Evolutionary conservation across 768 basidiomycete genomes (phyloP).

Genomic region (Lactifluus hygrophoroides): DNA sequence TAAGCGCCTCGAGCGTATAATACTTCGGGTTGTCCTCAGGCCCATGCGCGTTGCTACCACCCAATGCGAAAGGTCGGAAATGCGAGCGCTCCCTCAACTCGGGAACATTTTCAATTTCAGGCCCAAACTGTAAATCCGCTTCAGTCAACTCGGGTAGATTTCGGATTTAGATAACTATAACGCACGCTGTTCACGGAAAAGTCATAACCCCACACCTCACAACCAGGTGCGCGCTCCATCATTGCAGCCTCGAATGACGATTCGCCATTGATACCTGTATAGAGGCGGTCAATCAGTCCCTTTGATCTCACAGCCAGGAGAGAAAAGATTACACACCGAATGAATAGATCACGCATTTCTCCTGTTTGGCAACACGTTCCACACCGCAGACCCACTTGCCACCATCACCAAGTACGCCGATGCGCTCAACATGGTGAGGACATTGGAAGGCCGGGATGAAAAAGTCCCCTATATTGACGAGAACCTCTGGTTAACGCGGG

Average conservation of each 20-base stretch:
- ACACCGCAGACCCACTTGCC: slow-evolving; percentile 49
- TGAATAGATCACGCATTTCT: slow-evolving; percentile 41
- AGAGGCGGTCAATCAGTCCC: not conserved
- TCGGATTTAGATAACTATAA: not conserved
- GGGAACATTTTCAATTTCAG: slow-evolving; percentile 31
- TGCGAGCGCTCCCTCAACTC: slow-evolving; percentile 32
- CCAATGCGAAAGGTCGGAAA: slow-evolving; percentile 33
- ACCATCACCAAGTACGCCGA: slow-evolving; percentile 46
- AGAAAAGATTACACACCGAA: slow-evolving; percentile 28
- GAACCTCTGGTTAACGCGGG: not conserved
- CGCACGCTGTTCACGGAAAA: slow-evolving; percentile 31
- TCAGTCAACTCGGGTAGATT: not conserved
- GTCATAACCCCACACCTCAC: slow-evolving; percentile 38
- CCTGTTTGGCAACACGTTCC: slow-evolving; percentile 38
- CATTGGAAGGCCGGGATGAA: slow-evolving; percentile 42
- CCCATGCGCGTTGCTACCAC: slow-evolving; percentile 38
- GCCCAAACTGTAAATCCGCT: slow-evolving; percentile 30
- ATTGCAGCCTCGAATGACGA: slow-evolving; percentile 47
- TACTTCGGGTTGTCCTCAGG: slow-evolving; percentile 39
- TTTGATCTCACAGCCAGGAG: not conserved
- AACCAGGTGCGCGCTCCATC: slow-evolving; percentile 34
- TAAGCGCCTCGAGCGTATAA: slow-evolving; percentile 55
- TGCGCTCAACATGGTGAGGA: slow-evolving; percentile 39
- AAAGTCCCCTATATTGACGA: slow-evolving; percentile 36
- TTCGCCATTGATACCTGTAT: slow-evolving; percentile 39